Base-by-base conservation (phyloP, 768 basidiomycete species). In the Coprinopsis sp. region DNA sequence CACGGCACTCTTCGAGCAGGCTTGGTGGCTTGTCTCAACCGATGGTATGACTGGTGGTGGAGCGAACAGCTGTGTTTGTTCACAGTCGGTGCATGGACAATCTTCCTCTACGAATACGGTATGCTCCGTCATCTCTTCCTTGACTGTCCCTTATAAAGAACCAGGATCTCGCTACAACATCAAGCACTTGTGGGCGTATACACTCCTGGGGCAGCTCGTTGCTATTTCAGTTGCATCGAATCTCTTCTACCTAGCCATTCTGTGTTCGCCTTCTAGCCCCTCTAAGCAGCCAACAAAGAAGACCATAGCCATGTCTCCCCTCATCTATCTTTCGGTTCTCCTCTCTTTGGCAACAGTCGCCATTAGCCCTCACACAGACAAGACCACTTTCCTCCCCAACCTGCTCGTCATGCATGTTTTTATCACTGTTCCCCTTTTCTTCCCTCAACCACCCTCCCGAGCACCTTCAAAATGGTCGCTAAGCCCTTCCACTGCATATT, bases 131-230 rank as follows among this genome's bases (percentile, higher is more conserved):
- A 31, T 34, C n/a, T 37, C 29, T 28, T 5, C 14, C 27, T 37
- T 7, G 21, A 22, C 8, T 19, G 19, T 3, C 33, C 22, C 18
- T 33, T 14, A 45, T 16, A 42, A 19, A 6, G 12, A 25, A 10
- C 12, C 18, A 62, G 76, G 74, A 0, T 57, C 64, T 30, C 59
- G 64, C 18, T 55, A 67, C 33, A 46, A 63, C 13, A 66, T 85
- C 49, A 73, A 70, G 52, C 66, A 76, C 50, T 39, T 76, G 0
- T 82, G 79, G 79, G 81, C 77, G 2, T 86, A 82, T 63, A 83
- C 86, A 79, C 65, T 87, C 28, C 70, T 88, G 7, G 85, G 83
- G 4, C 83, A 87, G 60, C 54, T 86, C 18, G 82, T 88, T 44
- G 82, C 85, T 25, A 79, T 87, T 37, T 79, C 78, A 10, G 78